Base-by-base conservation (phyloP, 2,329 filamentous ascomycete genomes). In the Botryosphaeria dothidea region DNA sequence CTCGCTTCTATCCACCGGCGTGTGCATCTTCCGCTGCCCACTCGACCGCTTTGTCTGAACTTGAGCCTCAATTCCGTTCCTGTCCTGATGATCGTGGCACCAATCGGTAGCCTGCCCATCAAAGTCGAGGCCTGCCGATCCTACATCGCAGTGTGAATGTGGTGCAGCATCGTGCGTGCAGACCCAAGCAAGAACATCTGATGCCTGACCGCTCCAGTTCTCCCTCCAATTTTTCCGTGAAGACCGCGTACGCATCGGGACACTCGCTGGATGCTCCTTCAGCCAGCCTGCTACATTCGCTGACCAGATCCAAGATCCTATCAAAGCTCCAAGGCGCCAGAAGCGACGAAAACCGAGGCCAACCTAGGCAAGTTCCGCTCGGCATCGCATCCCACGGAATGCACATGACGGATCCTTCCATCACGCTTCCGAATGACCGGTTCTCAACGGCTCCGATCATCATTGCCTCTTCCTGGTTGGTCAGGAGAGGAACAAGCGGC, bases 61-160 rank as follows among this genome's bases (percentile, higher is more conserved):
- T 31, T 57, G 52, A 57, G 52, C 52, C 52, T 57, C 52, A 57
- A 41, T 17, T n/a, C 21, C 17, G 52, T 57, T 31, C 52, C 52
- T 43, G 52, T 29, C 52, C 52, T 57, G 52, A 19, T n/a, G 8
- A 41, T 29, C 52, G 52, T 57, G 52, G 52, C 52, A 43, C 52
- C 52, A 57, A 57, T 57, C 52, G 34, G 52, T 27, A 19, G 25
- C 5, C 36, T 57, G 36, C 25, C 52, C 52, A 57, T 29, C 4
- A 25, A 4, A 36, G 17, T 56, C 51, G 51, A 56, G 52, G 11
- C 52, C 52, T 57, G 52, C 36, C 38, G 52, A 57, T 43, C 52
- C 17, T 43, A 21, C 8, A 27, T 11, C 36, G 36, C 38, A 4
- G 52, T 57, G 52, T 57, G 52, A 57, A 41, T 13, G 17, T 15